These are phyloP conservation scores for Ramularia collo-cygni DNA, from an alignment of 2,329 filamentous ascomycete species.

Conservation along the genomic window DNA sequence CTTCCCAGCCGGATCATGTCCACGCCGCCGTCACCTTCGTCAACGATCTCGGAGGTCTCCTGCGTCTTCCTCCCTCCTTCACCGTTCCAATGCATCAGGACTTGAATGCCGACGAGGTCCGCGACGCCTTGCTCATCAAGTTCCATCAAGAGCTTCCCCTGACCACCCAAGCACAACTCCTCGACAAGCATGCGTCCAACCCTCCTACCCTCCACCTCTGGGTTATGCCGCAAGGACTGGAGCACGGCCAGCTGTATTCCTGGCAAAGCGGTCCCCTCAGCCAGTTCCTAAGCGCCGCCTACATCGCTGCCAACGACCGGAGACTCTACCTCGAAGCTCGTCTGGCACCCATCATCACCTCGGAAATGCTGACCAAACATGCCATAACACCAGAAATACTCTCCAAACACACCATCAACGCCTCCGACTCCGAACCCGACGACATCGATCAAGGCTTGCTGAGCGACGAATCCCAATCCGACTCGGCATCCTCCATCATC, in stretches of 20 bases:
- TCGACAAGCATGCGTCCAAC: background rate
- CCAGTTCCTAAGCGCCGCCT: background rate
- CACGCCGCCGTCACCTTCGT: too few relatives aligned
- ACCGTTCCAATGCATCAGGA: background rate
- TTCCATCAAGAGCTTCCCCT: background rate
- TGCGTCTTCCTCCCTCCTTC: background rate
- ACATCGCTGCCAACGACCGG: background rate
- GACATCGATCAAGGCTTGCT: too few relatives aligned
- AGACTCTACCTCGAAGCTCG: background rate
- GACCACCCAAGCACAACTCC: background rate
- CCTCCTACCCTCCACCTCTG: background rate
- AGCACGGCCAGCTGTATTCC: background rate
- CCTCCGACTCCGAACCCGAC: background rate
- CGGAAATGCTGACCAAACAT: background rate
- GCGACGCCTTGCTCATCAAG: too few relatives aligned
- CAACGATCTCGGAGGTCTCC: too few relatives aligned
- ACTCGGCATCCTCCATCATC: background rate
- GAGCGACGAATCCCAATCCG: background rate
- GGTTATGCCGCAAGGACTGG: background rate
- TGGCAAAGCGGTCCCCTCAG: background rate
- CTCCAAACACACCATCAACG: background rate
- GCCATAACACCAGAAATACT: background rate
- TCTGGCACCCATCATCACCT: background rate
- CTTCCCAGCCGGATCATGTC: too few relatives aligned
- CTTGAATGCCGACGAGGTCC: too few relatives aligned